Base-by-base conservation (phyloP, 495 filamentous ascomycete species). In the Lasiosphaeriaceae sp. region DNA sequence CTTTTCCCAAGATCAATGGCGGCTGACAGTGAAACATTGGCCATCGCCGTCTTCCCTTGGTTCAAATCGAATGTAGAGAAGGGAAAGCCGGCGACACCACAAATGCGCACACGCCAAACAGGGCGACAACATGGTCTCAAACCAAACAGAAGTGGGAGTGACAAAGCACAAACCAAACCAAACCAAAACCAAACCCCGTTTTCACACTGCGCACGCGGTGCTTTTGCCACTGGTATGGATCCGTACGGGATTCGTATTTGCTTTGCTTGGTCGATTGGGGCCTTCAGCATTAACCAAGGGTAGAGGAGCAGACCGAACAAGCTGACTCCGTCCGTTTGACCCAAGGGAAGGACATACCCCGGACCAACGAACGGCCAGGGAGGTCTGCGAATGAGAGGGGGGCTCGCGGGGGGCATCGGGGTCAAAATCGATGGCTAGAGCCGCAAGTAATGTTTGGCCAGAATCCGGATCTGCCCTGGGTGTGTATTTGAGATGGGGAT, bases 1-100 rank as follows among this genome's bases (percentile, higher is more conserved):
- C 23, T 7, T 31, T 47, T 46, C n/a, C 11, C 57, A 1, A 29
- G 52, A 60, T 53, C 47, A 57, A 39, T 59, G 63, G 64, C 58
- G 55, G 63, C 54, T 66, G 44, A 47, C 52, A 41, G 54, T 66
- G 64, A 66, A 61, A 64, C 64, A 64, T 64, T 59, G 62, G 49
- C 50, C 52, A 45, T 48, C 39, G 46, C 48, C 34, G 52, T 48
- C 35, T 63, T 62, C 48, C 51, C 57, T 62, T 65, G 59, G 62
- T 56, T 45, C 59, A 20, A 48, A 55, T 26, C 59, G n/a, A 48
- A 55, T 26, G 35, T 47, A 26, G 23, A 26, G 23, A 41, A 54
- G 50, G 52, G 47, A 23, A 51, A 14, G 46, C 29, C 47, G 45
- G 46, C 44, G 35, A 39, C 54, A 56, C 41, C 39, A 54, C 35